Evolutionary conservation across 495 filamentous ascomycete genomes (phyloP).

Genomic region (Aspergillus wentii): DNA sequence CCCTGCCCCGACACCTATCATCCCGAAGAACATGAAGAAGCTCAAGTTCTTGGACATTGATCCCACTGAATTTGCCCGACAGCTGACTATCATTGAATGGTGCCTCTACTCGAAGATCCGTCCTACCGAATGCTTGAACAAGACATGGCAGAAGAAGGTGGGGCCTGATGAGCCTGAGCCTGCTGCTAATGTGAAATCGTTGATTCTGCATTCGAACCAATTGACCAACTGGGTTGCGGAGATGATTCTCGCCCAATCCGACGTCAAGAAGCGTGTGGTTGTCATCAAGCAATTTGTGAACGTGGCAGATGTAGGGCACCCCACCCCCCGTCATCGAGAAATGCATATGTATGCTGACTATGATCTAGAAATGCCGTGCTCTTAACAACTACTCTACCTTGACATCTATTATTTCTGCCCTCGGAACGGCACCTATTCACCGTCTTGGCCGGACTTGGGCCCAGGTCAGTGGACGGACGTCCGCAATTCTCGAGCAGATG

Average conservation of each 20-base stretch:
- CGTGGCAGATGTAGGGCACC: conserved; percentile 71
- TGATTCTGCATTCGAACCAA: conserved; percentile 97
- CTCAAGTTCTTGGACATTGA: conserved; percentile 98
- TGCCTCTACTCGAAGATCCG: conserved; percentile 92
- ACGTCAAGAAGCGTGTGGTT: conserved; percentile 91
- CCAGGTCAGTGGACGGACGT: conserved; percentile 80
- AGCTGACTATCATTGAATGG: conserved; percentile 95
- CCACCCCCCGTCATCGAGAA: not conserved
- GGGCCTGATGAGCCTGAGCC: conserved; percentile 78
- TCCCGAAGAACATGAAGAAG: conserved; percentile 99
- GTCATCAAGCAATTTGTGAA: conserved; percentile 98
- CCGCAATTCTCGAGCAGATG: conserved; percentile 78
- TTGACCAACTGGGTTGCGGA: conserved; percentile 99
- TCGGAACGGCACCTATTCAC: conserved; percentile 90
- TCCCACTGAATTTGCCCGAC: conserved; percentile 88
- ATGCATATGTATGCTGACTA: conserved; percentile 6
- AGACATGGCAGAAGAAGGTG: conserved; percentile 97
- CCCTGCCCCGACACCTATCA: conserved; percentile 77
- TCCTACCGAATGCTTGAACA: conserved; percentile 92
- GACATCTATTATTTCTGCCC: conserved; percentile 96
- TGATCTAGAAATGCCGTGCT: conserved; percentile 75
- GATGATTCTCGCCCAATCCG: conserved; percentile 92
- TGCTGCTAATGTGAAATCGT: conserved; percentile 87
- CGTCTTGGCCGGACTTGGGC: conserved; percentile 93
- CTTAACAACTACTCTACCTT: conserved; percentile 97